phyloP scores from a whole-genome alignment of 805 yeast genomes.

The Candida mattraensis region DNA sequence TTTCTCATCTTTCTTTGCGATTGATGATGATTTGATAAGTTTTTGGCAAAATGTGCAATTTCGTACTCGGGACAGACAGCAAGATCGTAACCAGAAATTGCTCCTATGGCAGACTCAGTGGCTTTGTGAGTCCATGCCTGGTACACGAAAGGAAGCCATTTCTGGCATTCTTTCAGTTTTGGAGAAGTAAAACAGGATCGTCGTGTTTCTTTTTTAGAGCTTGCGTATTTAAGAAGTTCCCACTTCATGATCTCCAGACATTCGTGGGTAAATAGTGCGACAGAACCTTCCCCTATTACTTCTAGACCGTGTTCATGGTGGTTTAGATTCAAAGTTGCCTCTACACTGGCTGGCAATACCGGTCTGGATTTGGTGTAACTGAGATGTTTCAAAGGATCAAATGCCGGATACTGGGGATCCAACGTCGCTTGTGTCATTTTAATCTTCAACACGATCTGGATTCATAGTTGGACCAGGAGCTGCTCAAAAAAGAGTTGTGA shows the following conservation, averaged over 20 bases:
- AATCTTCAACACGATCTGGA: no score
- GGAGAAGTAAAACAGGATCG: slow-evolving; percentile 36
- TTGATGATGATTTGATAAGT: no score
- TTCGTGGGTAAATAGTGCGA: slow-evolving; percentile 45
- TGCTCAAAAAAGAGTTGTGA: no score
- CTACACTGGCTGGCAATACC: slow-evolving; percentile 15
- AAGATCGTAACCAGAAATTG: slow-evolving; percentile 53
- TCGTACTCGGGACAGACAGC: slow-evolving; percentile 51
- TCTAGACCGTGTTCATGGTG: slow-evolving; percentile 23
- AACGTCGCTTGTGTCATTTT: no score
- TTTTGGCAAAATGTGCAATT: slow-evolving; percentile 42
- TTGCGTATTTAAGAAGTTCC: slow-evolving; percentile 37
- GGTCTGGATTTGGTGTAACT: slow-evolving; percentile 17
- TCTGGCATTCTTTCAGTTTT: slow-evolving; percentile 22
- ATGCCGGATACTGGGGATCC: slow-evolving; percentile 15
- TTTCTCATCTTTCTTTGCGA: slow-evolving; percentile 1
- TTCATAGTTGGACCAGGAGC: no score
- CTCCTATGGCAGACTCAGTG: slow-evolving; percentile 45
- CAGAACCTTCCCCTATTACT: slow-evolving; percentile 31
- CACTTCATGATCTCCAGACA: slow-evolving; percentile 43
- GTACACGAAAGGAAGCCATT: slow-evolving; percentile 47
- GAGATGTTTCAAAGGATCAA: slow-evolving; percentile 28
- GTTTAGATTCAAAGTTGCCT: slow-evolving; percentile 12
- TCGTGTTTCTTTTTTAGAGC: no score
- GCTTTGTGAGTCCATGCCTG: slow-evolving; percentile 55